Percentiles rank a stretch among this genome's conserved stretches.
phyloP scores from a whole-genome alignment of 768 basidiomycete genomes.

The Phylloporus rhodoxanthus region DNA sequence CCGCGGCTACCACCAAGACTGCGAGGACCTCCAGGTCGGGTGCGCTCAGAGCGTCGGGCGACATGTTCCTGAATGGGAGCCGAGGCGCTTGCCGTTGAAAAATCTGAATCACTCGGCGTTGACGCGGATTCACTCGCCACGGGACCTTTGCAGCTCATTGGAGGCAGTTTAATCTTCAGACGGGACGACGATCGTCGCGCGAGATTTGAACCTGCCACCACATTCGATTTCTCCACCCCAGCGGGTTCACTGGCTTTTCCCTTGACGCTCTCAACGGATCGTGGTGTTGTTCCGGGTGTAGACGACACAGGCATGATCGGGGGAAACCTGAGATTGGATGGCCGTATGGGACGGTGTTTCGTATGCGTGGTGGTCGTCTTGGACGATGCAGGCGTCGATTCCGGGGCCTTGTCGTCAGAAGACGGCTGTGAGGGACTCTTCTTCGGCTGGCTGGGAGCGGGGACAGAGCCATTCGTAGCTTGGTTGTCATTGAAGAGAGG shows the following conservation, averaged over 20 bases:
- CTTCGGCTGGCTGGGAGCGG: not conserved
- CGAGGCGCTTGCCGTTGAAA: not conserved
- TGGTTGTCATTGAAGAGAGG: not conserved
- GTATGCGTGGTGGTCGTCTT: not conserved
- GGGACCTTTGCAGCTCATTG: not conserved
- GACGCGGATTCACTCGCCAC: not conserved
- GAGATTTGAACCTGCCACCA: not conserved
- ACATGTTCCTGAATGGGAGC: not conserved
- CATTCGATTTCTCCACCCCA: not conserved
- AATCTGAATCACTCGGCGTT: not conserved
- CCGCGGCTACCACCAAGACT: not conserved
- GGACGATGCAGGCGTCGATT: not conserved
- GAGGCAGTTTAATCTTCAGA: slow-evolving; percentile 5
- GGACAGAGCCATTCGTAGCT: not conserved
- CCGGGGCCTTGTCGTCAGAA: not conserved
- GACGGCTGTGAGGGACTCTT: not conserved
- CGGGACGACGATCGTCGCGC: not conserved
- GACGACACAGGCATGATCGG: slow-evolving; percentile 1
- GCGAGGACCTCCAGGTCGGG: slow-evolving; percentile 1
- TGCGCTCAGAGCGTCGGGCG: not conserved
- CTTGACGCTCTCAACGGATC: not conserved
- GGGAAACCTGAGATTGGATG: slow-evolving; percentile 15
- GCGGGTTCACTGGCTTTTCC: not conserved
- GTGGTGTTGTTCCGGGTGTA: not conserved
- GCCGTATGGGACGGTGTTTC: slow-evolving; percentile 1